These are phyloP conservation scores for Huntiella abstrusa DNA, from an alignment of 2,329 filamentous ascomycete species.

Conservation along the genomic window DNA sequence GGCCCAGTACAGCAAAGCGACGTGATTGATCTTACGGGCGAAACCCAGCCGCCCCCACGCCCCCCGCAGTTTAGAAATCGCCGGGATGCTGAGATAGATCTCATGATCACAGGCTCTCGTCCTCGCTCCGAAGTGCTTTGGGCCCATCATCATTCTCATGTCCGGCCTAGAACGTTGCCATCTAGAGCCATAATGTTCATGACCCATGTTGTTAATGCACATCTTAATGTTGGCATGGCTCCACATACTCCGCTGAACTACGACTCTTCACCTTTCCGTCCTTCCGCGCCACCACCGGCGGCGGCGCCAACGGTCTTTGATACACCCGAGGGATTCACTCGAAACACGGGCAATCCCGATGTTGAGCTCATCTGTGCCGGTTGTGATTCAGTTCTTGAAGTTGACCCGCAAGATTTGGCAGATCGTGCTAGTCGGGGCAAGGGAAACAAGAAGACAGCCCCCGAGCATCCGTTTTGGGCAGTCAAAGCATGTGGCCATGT, in stretches of 20 bases:
- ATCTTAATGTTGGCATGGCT: not conserved
- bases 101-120: not conserved
- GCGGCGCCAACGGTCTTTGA: slow-evolving; percentile 22
- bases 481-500: slow-evolving; percentile 86
- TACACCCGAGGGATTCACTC: slow-evolving; percentile 59
- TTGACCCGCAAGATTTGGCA: slow-evolving; percentile 30
- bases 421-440: slow-evolving; percentile 12
- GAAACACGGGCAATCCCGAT: slow-evolving; percentile 49
- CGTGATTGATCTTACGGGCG: no score
- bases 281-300: not conserved
- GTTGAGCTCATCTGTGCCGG: slow-evolving; percentile 66
- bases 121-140: not conserved
- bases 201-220: not conserved
- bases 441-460: slow-evolving; percentile 26
- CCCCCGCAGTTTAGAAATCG: not conserved
- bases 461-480: slow-evolving; percentile 80
- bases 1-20: no score
- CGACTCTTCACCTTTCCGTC: not conserved
- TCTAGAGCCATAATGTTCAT: not conserved
- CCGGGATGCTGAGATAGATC: not conserved
- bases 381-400: slow-evolving; percentile 67
- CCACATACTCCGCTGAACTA: not conserved
- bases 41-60: not conserved
- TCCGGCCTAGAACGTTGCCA: not conserved
- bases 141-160: not conserved